A percentile compares a stretch with the other conserved stretches of the same genome.
Evolutionary conservation across 2,329 filamentous ascomycete genomes (phyloP).

Genomic region (Apiospora arundinis): DNA sequence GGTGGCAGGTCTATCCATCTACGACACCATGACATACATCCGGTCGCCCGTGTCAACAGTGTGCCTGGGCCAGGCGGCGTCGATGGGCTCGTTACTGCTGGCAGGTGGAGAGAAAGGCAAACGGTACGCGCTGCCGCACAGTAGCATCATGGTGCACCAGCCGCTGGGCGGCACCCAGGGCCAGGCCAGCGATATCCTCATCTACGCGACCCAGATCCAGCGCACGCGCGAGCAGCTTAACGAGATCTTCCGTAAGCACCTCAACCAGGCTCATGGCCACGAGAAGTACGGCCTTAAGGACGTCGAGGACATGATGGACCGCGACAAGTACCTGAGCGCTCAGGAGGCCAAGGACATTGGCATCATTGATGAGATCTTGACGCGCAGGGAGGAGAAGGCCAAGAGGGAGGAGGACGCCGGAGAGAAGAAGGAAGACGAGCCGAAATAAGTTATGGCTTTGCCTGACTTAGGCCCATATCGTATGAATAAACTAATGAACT

Average conservation of each 20-base stretch:
- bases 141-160: conserved; percentile 96
- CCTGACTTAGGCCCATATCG: no score
- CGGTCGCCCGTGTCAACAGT: conserved; percentile 91
- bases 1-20: conserved; percentile 86
- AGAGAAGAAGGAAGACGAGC: conserved; percentile 25
- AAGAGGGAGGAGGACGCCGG: conserved; percentile 29
- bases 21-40: conserved; percentile 99
- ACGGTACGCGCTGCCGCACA: conserved; percentile 89
- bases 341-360: conserved; percentile 88
- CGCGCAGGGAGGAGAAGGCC: conserved; percentile 59
- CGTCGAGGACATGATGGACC: conserved; percentile 94
- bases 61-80: conserved; percentile 91
- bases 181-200: conserved; percentile 82
- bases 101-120: conserved; percentile 86
- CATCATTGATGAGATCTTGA: conserved; percentile 88
- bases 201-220: conserved; percentile 96
- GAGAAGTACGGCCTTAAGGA: conserved; percentile 82
- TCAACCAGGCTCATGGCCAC: conserved; percentile 77
- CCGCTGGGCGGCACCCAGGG: conserved; percentile 77
- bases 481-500: no score
- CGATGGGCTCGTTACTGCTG: conserved; percentile 90
- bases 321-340: conserved; percentile 92
- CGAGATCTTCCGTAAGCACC: conserved; percentile 83
- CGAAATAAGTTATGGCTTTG: not conserved
- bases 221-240: conserved; percentile 86